These are phyloP conservation scores for Pseudogymnoascus sp. DNA, from an alignment of 2,329 filamentous ascomycete species.

Conservation along the genomic window DNA sequence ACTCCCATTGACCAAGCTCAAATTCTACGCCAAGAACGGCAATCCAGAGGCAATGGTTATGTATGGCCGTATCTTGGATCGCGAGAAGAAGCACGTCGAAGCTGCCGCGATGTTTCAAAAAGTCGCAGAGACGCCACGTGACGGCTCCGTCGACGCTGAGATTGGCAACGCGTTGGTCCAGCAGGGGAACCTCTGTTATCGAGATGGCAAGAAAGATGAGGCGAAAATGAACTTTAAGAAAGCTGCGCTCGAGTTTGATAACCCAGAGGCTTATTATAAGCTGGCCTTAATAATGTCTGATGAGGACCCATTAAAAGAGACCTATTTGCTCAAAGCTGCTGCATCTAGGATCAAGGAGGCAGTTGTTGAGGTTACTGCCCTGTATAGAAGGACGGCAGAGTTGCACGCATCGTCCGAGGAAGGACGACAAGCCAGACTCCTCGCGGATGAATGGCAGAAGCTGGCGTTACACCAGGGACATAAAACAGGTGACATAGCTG, in stretches of 20 bases:
- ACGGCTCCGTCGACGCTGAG: constrained; percentile 20
- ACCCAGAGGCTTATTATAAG: constrained; percentile 26
- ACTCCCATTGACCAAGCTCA: constrained; percentile 18
- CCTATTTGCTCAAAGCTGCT: constrained; percentile 27
- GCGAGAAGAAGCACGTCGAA: constrained; percentile 17
- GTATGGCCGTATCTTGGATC: constrained; percentile 23
- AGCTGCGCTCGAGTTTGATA: constrained; percentile 26
- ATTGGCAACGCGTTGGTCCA: constrained; percentile 22
- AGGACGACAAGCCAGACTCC: neutral
- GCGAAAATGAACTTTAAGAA: constrained; percentile 22
- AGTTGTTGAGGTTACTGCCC: neutral
- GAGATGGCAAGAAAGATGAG: constrained; percentile 16
- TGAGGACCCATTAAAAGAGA: constrained; percentile 16
- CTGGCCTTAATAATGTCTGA: constrained; percentile 20
- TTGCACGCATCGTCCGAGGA: neutral
- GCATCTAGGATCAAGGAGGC: constrained; percentile 25
- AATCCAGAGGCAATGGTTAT: constrained; percentile 26
- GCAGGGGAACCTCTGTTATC: constrained; percentile 21
- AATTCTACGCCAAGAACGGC: constrained; percentile 20
- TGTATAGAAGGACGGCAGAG: neutral
- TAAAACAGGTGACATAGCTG: neutral
- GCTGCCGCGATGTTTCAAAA: constrained; percentile 23
- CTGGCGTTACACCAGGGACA: neutral
- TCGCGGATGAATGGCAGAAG: neutral
- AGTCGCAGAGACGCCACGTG: constrained; percentile 18